Conservation (phyloP, 768 basidiomycete species). For the Hortiboletus flavorubellus region DNA sequence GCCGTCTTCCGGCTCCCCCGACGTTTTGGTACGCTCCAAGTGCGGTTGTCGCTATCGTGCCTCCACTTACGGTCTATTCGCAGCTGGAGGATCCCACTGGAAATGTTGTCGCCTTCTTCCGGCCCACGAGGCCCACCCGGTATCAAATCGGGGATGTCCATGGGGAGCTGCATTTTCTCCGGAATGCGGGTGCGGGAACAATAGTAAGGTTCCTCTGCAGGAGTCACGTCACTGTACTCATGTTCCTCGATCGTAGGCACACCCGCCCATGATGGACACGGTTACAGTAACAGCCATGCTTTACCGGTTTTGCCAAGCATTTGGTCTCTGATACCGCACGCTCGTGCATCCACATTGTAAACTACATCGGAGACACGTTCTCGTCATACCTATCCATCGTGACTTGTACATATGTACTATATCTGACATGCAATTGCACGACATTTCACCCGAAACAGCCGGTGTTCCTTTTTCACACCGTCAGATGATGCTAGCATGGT, state of each 20-base stretch:
- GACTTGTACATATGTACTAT: slow-evolving; percentile 32
- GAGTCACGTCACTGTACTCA: slow-evolving; percentile 23
- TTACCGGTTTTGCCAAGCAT: slow-evolving; percentile 68
- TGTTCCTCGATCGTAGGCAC: slow-evolving; percentile 50
- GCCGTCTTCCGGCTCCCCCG: slow-evolving; percentile 54
- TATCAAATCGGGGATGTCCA: slow-evolving; percentile 86
- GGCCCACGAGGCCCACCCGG: slow-evolving; percentile 70
- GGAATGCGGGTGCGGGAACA: slow-evolving; percentile 74
- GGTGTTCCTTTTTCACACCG: slow-evolving; percentile 17
- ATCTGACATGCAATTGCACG: slow-evolving; percentile 28
- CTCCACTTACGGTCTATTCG: slow-evolving; percentile 9
- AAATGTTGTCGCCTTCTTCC: slow-evolving; percentile 75
- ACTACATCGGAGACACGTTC: slow-evolving; percentile 28
- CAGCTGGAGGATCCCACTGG: slow-evolving; percentile 73
- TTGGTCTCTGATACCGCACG: slow-evolving; percentile 39
- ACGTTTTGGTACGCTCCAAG: slow-evolving; percentile 52
- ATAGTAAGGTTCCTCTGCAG: slow-evolving; percentile 49
- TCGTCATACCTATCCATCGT: slow-evolving; percentile 28
- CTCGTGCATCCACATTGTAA: slow-evolving; percentile 31
- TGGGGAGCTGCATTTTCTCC: slow-evolving; percentile 81
- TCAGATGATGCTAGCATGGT: slow-evolving; percentile 18
- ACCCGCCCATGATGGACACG: slow-evolving; percentile 87
- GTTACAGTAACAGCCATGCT: slow-evolving; percentile 84
- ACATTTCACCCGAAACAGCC: slow-evolving; percentile 21
- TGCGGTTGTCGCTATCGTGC: slow-evolving; percentile 1